These are phyloP conservation scores for Aureobasidium sp. DNA, from an alignment of 2,329 filamentous ascomycete species.

Conservation along the genomic window DNA sequence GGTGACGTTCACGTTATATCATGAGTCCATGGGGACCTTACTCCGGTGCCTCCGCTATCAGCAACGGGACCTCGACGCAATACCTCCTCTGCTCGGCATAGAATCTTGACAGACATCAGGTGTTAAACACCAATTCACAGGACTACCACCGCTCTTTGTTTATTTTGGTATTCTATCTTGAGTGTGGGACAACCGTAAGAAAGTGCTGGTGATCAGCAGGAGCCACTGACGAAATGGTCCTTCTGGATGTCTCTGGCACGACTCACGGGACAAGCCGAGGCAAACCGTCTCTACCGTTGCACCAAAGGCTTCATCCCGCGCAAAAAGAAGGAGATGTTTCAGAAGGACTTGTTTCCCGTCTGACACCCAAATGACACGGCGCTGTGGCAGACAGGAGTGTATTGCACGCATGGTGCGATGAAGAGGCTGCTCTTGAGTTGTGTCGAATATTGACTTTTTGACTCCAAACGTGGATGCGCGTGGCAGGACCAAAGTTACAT, in stretches of 20 bases:
- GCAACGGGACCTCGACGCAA: too few relatives aligned
- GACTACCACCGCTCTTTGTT: too few relatives aligned
- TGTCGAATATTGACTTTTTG: too few relatives aligned
- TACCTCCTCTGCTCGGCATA: too few relatives aligned
- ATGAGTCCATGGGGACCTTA: too few relatives aligned
- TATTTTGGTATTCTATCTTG: not conserved
- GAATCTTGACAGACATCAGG: too few relatives aligned
- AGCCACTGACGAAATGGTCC: constrained; percentile 8
- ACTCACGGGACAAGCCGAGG: not conserved
- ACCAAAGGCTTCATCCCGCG: not conserved
- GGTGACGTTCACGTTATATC: too few relatives aligned
- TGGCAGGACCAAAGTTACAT: not conserved
- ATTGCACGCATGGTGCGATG: not conserved
- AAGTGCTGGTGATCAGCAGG: not conserved
- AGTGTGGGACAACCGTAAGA: not conserved
- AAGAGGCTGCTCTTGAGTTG: not conserved
- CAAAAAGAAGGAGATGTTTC: not conserved
- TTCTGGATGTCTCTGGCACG: not conserved
- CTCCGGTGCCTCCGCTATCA: too few relatives aligned
- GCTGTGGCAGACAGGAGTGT: not conserved
- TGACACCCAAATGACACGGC: too few relatives aligned
- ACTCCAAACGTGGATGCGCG: not conserved
- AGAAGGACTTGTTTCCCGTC: not conserved
- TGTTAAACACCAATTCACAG: too few relatives aligned
- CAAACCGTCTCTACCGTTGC: not conserved